These are phyloP conservation scores for Vickermania spadyakhi DNA, from an alignment of 208 protist genomes.

Conservation along the genomic window DNA sequence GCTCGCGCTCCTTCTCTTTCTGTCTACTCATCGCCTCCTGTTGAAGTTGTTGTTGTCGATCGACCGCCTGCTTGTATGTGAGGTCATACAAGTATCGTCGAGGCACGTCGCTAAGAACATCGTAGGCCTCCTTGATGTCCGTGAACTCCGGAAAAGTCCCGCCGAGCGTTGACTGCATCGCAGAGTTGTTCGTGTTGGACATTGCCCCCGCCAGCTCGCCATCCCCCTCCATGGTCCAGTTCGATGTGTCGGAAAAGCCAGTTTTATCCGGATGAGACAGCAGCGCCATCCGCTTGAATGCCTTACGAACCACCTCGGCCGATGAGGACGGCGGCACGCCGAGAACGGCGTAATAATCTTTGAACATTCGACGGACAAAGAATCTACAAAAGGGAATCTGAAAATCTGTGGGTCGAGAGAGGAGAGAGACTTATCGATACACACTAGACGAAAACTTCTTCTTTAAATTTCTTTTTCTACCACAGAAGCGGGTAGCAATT, in stretches of 20 bases:
- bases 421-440: neutral
- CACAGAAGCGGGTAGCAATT: too few relatives aligned
- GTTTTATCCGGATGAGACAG: slow-evolving; percentile 61
- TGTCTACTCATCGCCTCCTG: slow-evolving; percentile 11
- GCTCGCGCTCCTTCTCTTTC: slow-evolving; percentile 9
- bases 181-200: neutral
- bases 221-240: neutral
- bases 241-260: neutral
- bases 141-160: slow-evolving; percentile 25
- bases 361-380: slow-evolving; percentile 42
- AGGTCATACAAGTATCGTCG: slow-evolving; percentile 86
- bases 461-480: too few relatives aligned
- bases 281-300: slow-evolving; percentile 61
- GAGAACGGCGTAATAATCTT: slow-evolving; percentile 76
- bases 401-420: neutral
- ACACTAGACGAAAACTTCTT: neutral
- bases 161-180: neutral
- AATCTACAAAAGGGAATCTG: slow-evolving; percentile 1
- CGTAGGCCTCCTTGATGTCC: slow-evolving; percentile 78
- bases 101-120: slow-evolving; percentile 75
- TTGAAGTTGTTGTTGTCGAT: slow-evolving; percentile 8
- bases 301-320: slow-evolving; percentile 40
- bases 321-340: slow-evolving; percentile 45
- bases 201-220: too few relatives aligned
- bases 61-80: slow-evolving; percentile 40